phyloP scores from a whole-genome alignment of 1,284 basidiomycete genomes.

The Cystobasidiaceae sp. region DNA sequence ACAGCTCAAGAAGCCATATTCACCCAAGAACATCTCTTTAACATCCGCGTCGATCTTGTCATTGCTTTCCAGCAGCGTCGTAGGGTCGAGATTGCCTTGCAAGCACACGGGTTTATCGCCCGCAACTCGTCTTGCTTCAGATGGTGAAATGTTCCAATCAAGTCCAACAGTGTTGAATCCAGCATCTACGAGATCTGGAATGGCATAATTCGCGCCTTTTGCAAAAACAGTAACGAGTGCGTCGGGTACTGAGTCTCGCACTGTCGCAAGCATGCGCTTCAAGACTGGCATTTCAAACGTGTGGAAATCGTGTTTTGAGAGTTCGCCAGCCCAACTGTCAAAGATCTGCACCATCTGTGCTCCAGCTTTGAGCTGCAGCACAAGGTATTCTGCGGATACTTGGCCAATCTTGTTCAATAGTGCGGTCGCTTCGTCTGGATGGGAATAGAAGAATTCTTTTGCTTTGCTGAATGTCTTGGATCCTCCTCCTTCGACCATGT shows the following conservation, averaged over 20 bases:
- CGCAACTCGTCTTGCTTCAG: conserved; percentile 60
- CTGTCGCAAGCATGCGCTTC: not conserved
- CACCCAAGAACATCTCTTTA: conserved; percentile 62
- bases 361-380: conserved; percentile 85
- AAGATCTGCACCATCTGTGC: conserved; percentile 92
- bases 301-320: conserved; percentile 76
- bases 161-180: conserved; percentile 83
- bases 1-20: conserved; percentile 60
- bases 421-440: conserved; percentile 71
- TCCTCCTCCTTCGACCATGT: conserved; percentile 93
- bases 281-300: conserved; percentile 62
- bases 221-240: conserved; percentile 85
- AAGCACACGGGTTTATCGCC: conserved; percentile 60
- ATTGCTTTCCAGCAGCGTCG: conserved; percentile 75
- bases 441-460: conserved; percentile 86
- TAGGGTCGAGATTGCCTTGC: conserved; percentile 94
- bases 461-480: conserved; percentile 80
- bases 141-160: conserved; percentile 79
- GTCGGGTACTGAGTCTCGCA: conserved; percentile 41
- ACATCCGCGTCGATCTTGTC: conserved; percentile 84
- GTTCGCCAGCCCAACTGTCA: conserved; percentile 88
- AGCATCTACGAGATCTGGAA: conserved; percentile 48
- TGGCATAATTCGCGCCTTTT: conserved; percentile 70
- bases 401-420: conserved; percentile 72
- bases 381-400: conserved; percentile 77